These are phyloP conservation scores for Phylloporus sp. DNA, from an alignment of 768 basidiomycete genomes.

Conservation along the genomic window DNA sequence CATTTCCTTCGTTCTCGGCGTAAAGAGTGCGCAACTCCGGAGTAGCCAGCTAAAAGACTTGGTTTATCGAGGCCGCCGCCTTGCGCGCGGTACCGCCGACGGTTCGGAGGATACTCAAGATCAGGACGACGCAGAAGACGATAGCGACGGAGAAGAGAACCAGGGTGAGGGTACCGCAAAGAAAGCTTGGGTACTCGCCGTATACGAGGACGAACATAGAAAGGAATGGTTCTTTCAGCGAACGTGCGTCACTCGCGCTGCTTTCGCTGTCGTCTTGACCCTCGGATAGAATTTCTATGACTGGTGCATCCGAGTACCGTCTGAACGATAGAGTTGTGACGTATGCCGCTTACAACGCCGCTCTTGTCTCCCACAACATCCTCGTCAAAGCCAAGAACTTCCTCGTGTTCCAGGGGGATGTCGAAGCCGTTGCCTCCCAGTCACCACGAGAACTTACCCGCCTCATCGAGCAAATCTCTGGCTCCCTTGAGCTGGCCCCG, in stretches of 20 bases:
- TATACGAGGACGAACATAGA: conserved; percentile 68
- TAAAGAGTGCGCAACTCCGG: conserved; percentile 88
- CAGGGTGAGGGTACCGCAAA: conserved; percentile 81
- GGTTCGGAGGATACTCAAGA: conserved; percentile 39
- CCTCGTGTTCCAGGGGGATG: conserved; percentile 98
- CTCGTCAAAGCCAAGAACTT: conserved; percentile 99
- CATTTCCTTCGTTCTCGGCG: conserved; percentile 96
- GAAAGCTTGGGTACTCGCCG: conserved; percentile 94
- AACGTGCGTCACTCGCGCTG: conserved; percentile 56
- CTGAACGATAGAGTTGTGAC: conserved; percentile 79
- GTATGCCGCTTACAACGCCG: conserved; percentile 83
- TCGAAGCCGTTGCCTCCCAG: conserved; percentile 95
- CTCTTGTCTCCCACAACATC: conserved; percentile 85
- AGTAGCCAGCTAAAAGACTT: conserved; percentile 93
- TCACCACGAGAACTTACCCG: conserved; percentile 84
- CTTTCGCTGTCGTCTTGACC: background rate
- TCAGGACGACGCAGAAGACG: conserved; percentile 47
- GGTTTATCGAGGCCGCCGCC: conserved; percentile 84
- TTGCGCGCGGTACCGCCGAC: conserved; percentile 47
- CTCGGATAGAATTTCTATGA: conserved; percentile 68
- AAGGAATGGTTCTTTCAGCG: conserved; percentile 91
- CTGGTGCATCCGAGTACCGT: conserved; percentile 87
- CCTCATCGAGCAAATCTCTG: conserved; percentile 93
- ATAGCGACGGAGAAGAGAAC: conserved; percentile 39
- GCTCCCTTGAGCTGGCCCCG: conserved; percentile 80